Evolutionary conservation across 495 filamentous ascomycete genomes (phyloP), one percentile per base, ranked within the genome.

Genomic region (Aspergillus mulundensis): DNA sequence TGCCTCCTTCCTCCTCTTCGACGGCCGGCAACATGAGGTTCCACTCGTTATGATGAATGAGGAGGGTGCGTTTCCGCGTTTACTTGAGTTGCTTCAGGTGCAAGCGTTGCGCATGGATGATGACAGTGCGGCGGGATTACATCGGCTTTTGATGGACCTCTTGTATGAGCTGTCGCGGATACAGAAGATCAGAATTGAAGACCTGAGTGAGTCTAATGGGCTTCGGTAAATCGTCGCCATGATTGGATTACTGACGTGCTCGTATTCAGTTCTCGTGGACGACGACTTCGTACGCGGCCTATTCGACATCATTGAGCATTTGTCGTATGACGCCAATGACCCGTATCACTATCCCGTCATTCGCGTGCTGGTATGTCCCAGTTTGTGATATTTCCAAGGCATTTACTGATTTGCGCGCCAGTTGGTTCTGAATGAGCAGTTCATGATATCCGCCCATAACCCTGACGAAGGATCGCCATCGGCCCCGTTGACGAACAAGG

Each of bases 391-490:
- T 11, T 4, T 18, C 40, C 18, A 18, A 18, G 11, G 28, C 19
- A 49, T 16, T 20, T 30, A 50, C 50, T 48, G 20, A 53, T 16
- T 62, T 66, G 23, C 65, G 53, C 48, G 24, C 49, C 65, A 97
- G 91, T 82, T 98, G 61, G 91, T 98, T 43, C 73, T 98, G 60
- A 98, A 97, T 70, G 94, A 98, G 65, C 94, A 98, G 70, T 98
- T 96, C 74, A 95, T 98, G 90, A 88, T 97, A 41, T 75, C 71
- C 14, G 79, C 81, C 25, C 78, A 82, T 40, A 75, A 84, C 39
- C 79, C 85, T 8, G 66, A 69, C 15, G 69, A 71, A 38, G 67
- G 67, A 42, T 63, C 65, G 2, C 61, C 66, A 7, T 61, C 71
- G 4, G 71, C 71, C 32, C 77, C 76, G n/a, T 72, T 91, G 57